Evolutionary conservation across 331 rosid species (phyloP), one percentile per base, ranked within the genome.

Genomic region (Acacia pycnantha): DNA sequence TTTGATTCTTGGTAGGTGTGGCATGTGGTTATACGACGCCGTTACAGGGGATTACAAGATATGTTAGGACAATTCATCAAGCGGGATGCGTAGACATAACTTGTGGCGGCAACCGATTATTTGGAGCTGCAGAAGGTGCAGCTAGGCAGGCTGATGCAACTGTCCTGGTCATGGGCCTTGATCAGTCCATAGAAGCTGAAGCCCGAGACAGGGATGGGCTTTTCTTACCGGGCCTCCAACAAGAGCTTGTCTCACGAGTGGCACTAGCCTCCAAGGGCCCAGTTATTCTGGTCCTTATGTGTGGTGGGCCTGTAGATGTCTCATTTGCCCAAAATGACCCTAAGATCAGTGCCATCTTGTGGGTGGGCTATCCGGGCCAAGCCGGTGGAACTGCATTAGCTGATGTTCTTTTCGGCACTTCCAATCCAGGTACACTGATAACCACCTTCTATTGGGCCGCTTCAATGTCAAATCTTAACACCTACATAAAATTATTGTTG

Each of bases 311-410:
- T 1, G 73, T 93, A 18, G 98, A 95, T 82, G 90, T 95, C 2
- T 33, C 93, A 0, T 95, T 95, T 10, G 99, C 98, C 0, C 87
- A 92, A 74, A 61, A 75, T 13, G 89, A 95, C 8, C 94, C 94
- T 0, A 85, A 87, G 19, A 89, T 95, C 33, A 70, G 91, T 78
- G 97, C 89, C 15, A 95, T 95, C 58, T 24, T 95, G 73, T 95
- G 99, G 99, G 97, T 67, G 66, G 99, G 99, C n/a, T 95, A 95
- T 82, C 99, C 99, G 11, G 99, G 99, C 2, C 98, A 95, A 76
- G 97, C 97, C 11, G 99, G 99, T 3, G 99, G 99, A 44, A 84
- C 97, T 2, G 99, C 99, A 70, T 85, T 95, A 4, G 98, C 98
- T 11, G 99, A 95, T 70, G 90, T 95, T 0, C n/a, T 95, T 26